Percentiles rank a stretch among this genome's conserved stretches.
Evolutionary conservation across 1,139 yeast species (phyloP).

Genomic region (Starmera stellimalicola): DNA sequence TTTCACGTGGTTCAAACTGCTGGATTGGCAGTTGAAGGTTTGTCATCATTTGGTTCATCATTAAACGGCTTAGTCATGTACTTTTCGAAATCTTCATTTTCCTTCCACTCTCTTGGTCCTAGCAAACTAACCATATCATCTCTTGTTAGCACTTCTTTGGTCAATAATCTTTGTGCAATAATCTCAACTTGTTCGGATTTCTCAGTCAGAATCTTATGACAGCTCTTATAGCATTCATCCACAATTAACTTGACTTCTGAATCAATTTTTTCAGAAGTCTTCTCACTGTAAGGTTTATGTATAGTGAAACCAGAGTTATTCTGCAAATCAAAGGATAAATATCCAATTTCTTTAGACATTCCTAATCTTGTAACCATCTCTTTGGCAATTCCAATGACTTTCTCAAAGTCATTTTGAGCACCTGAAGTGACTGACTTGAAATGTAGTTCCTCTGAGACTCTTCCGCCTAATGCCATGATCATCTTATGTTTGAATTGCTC

Average conservation of each 20-base stretch:
- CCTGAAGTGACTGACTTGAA: constrained; percentile 89
- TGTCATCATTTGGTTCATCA: constrained; percentile 2
- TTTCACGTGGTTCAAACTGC: background rate
- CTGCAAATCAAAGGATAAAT: constrained; percentile 64
- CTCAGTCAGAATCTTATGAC: constrained; percentile 58
- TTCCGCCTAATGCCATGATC: constrained; percentile 96
- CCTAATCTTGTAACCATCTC: constrained; percentile 90
- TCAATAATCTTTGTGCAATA: constrained; percentile 78
- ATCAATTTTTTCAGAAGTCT: constrained; percentile 74
- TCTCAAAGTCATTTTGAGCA: constrained; percentile 92
- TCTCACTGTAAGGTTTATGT: constrained; percentile 88
- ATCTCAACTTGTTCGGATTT: constrained; percentile 65
- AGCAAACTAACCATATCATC: constrained; percentile 82
- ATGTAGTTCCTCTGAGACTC: constrained; percentile 90
- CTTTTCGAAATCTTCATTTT: constrained; percentile 91
- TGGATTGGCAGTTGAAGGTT: constrained; percentile 3
- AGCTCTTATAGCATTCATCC: constrained; percentile 62
- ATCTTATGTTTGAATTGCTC: constrained; percentile 79
- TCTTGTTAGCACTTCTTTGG: constrained; percentile 80
- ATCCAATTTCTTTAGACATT: constrained; percentile 80
- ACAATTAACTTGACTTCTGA: constrained; percentile 77
- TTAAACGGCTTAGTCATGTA: constrained; percentile 27
- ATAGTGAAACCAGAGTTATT: constrained; percentile 38
- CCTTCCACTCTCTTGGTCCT: constrained; percentile 88
- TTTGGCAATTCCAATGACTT: constrained; percentile 91